These are phyloP conservation scores for Penicillium chermesinum DNA, from an alignment of 495 filamentous ascomycete species.

Conservation along the genomic window DNA sequence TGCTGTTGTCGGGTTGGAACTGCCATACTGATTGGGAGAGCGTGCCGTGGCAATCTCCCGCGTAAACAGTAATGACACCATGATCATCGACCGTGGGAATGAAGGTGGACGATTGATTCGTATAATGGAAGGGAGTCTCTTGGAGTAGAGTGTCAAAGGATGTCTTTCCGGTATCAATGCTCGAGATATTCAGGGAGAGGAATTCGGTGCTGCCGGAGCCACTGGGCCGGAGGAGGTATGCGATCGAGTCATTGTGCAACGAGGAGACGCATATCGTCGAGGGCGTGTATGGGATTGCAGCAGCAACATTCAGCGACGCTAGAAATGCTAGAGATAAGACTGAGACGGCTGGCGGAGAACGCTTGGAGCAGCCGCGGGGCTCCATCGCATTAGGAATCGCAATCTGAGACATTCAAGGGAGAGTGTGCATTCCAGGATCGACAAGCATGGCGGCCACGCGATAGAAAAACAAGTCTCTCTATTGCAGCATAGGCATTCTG, in stretches of 20 bases:
- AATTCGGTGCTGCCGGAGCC: slow-evolving; percentile 45
- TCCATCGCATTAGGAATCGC: slow-evolving; percentile 17
- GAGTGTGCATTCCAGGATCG: slow-evolving; percentile 28
- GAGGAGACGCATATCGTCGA: slow-evolving; percentile 59
- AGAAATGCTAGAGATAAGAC: slow-evolving; percentile 20
- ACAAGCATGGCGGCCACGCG: slow-evolving; percentile 26
- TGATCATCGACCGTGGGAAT: slow-evolving; percentile 57
- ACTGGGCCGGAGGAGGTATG: slow-evolving; percentile 58
- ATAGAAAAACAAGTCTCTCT: slow-evolving; percentile 8
- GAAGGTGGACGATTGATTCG: slow-evolving; percentile 44
- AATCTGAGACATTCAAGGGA: slow-evolving; percentile 26
- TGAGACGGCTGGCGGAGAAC: slow-evolving; percentile 12
- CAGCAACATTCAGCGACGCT: slow-evolving; percentile 11
- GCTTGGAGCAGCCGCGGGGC: slow-evolving; percentile 14
- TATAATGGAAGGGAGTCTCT: slow-evolving; percentile 60
- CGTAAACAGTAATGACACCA: slow-evolving; percentile 63
- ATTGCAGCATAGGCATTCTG: slow-evolving; percentile 4
- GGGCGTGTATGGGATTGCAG: slow-evolving; percentile 67
- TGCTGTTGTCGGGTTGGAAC: slow-evolving; percentile 41
- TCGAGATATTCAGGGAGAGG: slow-evolving; percentile 60
- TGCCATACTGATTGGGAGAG: slow-evolving; percentile 49
- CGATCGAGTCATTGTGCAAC: slow-evolving; percentile 39
- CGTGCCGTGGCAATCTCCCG: slow-evolving; percentile 57
- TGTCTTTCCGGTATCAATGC: slow-evolving; percentile 47
- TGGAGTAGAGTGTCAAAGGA: slow-evolving; percentile 53